Conservation (phyloP, 164 flowering plant genomes). For the Magnolia kwangsiensis region DNA sequence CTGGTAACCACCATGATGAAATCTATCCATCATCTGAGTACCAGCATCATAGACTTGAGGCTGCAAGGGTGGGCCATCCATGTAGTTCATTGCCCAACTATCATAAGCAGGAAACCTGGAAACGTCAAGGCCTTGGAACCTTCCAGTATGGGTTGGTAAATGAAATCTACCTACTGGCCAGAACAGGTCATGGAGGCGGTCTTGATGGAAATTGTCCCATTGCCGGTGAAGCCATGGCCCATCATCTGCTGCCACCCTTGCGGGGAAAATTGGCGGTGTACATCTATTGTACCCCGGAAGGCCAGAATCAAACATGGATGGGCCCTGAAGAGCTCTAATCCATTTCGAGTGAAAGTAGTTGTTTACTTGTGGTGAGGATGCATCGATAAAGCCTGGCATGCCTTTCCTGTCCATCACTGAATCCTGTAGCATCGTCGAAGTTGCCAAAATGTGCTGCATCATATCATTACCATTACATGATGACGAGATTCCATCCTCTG, state of each 20-base stretch:
- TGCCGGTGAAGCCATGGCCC: slow-evolving; percentile 55
- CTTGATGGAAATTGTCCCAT: slow-evolving; percentile 34
- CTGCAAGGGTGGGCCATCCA: slow-evolving; percentile 26
- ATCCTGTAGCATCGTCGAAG: background rate
- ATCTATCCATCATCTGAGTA: slow-evolving; percentile 28
- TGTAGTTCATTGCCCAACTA: slow-evolving; percentile 24
- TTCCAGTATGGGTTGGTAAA: slow-evolving; percentile 23
- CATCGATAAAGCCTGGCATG: slow-evolving; percentile 17
- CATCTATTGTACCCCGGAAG: slow-evolving; percentile 25
- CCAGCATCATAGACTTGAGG: slow-evolving; percentile 26
- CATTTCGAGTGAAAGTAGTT: slow-evolving; percentile 19
- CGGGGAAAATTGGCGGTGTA: slow-evolving; percentile 31
- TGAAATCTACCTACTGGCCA: slow-evolving; percentile 23
- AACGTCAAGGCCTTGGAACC: slow-evolving; percentile 24
- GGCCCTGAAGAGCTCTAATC: slow-evolving; percentile 13
- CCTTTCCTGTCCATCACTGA: slow-evolving; percentile 13
- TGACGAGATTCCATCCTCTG: slow-evolving; percentile 45
- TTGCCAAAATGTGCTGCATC: background rate
- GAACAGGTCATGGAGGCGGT: slow-evolving; percentile 8
- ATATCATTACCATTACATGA: background rate
- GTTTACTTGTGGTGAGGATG: slow-evolving; percentile 20
- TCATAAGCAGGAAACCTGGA: slow-evolving; percentile 27
- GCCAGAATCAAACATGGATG: slow-evolving; percentile 18
- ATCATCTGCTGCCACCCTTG: slow-evolving; percentile 30
- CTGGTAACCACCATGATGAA: slow-evolving; percentile 29